Evolutionary conservation across 2,329 filamentous ascomycete species (phyloP).

Genomic region (Aspergillus felis): DNA sequence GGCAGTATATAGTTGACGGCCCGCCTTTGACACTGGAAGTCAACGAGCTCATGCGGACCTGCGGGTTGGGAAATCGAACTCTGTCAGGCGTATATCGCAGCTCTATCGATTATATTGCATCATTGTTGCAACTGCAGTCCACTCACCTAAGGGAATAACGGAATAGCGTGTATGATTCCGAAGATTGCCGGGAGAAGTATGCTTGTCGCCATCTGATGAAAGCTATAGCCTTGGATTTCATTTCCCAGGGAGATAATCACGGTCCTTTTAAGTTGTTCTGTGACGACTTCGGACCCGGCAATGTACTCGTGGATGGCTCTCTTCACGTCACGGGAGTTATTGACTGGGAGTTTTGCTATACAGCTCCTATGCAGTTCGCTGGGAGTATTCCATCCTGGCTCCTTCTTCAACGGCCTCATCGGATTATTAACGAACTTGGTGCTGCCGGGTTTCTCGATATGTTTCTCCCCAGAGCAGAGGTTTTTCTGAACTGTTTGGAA

Average conservation of each 20-base stretch:
- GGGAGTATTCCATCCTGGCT: conserved; percentile 15
- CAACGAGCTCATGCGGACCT: conserved; percentile 7
- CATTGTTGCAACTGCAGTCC: background rate
- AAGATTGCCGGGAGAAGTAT: conserved; percentile 7
- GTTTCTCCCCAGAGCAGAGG: background rate
- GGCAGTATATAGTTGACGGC: background rate
- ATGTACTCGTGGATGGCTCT: conserved; percentile 22
- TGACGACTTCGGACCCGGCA: conserved; percentile 26
- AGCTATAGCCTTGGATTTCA: background rate
- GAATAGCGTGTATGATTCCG: conserved; percentile 5
- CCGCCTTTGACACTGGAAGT: background rate
- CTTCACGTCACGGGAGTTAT: conserved; percentile 17
- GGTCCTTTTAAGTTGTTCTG: conserved; percentile 23
- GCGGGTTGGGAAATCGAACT: background rate
- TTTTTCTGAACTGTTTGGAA: background rate
- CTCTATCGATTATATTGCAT: conserved; percentile 5
- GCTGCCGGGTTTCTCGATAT: background rate
- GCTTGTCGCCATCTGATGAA: conserved; percentile 7
- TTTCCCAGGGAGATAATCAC: background rate
- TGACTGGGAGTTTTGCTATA: conserved; percentile 30
- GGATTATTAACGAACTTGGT: background rate
- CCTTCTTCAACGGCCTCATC: conserved; percentile 6
- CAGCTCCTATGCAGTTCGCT: conserved; percentile 16
- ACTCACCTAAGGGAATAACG: conserved; percentile 1
- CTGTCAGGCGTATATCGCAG: conserved; percentile 1